A percentile compares a stretch with the other conserved stretches of the same genome.
phyloP scores from a whole-genome alignment of 257 asterid genomes.

The Pogostemon cablin region DNA sequence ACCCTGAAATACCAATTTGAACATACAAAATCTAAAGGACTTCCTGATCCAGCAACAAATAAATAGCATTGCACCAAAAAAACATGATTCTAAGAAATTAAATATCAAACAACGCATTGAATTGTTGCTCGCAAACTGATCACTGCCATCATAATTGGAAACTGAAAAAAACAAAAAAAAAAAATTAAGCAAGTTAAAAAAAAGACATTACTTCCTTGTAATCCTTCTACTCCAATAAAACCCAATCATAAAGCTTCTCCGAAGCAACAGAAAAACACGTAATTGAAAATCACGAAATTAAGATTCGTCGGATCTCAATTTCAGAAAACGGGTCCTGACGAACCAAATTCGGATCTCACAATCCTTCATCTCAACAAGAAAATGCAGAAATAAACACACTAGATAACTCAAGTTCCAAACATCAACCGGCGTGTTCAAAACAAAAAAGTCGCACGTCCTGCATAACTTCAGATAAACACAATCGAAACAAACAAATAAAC shows the following conservation, averaged over 20 bases:
- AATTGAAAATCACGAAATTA: not conserved
- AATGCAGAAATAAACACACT: conserved; percentile 25
- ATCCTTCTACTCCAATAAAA: conserved; percentile 8
- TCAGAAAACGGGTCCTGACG: conserved; percentile 26
- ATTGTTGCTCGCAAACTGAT: conserved; percentile 19
- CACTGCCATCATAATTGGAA: not conserved
- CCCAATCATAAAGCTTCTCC: conserved; percentile 14
- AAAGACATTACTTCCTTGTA: not conserved
- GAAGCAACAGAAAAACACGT: not conserved
- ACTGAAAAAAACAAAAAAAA: not conserved
- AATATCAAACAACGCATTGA: conserved; percentile 8
- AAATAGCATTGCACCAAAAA: conserved; percentile 6
- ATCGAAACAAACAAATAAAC: not conserved
- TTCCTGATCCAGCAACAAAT: conserved; percentile 29
- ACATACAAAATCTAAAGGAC: conserved; percentile 5
- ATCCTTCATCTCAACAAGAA: conserved; percentile 9
- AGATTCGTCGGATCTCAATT: conserved; percentile 33
- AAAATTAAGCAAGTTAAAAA: not conserved
- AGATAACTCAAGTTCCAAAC: conserved; percentile 20
- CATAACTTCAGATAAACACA: conserved; percentile 20
- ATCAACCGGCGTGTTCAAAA: conserved; percentile 3
- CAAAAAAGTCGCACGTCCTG: conserved; percentile 18
- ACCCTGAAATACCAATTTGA: conserved; percentile 12
- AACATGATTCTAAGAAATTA: not conserved
- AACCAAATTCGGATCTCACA: conserved; percentile 26